phyloP scores from a whole-genome alignment of 306 rosid genomes.

The Glycine latifolia region DNA sequence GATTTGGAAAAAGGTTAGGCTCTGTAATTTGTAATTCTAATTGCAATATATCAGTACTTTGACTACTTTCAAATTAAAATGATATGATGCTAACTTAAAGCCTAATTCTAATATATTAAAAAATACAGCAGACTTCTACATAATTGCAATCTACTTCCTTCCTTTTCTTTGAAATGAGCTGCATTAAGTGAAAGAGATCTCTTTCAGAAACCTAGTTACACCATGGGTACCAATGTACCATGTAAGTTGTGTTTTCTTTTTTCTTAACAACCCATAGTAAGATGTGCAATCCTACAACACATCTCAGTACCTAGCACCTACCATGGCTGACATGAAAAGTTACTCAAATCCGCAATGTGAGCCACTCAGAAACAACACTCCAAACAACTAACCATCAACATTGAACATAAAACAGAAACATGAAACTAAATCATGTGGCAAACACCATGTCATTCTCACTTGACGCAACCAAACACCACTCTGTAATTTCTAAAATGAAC shows the following conservation, averaged over 20 bases:
- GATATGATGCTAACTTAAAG: constrained; percentile 15
- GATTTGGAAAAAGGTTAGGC: constrained; percentile 19
- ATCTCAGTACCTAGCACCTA: not conserved
- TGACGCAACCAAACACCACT: not conserved
- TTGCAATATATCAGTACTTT: not conserved
- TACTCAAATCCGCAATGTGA: not conserved
- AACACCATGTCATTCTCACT: not conserved
- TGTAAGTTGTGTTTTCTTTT: not conserved
- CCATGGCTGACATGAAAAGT: not conserved
- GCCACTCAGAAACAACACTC: not conserved
- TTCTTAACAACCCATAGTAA: not conserved
- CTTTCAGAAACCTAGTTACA: constrained; percentile 26
- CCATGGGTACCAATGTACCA: not conserved
- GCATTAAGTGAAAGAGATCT: not conserved
- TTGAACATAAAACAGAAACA: constrained; percentile 24
- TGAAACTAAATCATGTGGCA: not conserved
- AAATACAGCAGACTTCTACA: too few relatives aligned
- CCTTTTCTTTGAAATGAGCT: constrained; percentile 11
- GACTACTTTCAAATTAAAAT: constrained; percentile 10
- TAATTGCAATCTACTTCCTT: not conserved
- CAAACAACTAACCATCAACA: constrained; percentile 21
- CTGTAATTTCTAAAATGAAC: constrained; percentile 32
- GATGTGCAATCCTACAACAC: not conserved
- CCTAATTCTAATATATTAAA: not conserved
- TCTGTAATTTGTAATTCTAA: constrained; percentile 12